phyloP scores from a whole-genome alignment of 176 grass and related monocot species.

The Eremochloa ophiuroides region DNA sequence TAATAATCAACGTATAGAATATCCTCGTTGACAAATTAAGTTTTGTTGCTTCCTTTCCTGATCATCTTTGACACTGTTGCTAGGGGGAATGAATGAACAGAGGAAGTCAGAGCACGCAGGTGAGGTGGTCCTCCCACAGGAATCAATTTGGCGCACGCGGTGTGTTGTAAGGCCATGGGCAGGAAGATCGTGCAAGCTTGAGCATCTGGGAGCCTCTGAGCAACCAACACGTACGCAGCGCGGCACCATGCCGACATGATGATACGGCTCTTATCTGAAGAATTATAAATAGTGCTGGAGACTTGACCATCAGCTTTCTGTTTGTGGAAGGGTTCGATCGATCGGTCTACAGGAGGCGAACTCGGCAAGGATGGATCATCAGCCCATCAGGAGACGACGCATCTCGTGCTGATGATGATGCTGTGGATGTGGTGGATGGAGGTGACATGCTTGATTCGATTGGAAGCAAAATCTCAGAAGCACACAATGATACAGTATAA shows the following conservation, averaged over 20 bases:
- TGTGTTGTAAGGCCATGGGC: background rate
- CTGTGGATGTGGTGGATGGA: background rate
- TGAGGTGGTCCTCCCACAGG: conserved; percentile 23
- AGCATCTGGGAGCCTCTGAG: conserved; percentile 4
- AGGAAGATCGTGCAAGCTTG: conserved; percentile 15
- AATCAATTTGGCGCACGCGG: conserved; percentile 1
- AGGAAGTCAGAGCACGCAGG: conserved; percentile 16
- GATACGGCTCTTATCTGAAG: conserved; percentile 37
- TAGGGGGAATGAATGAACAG: conserved; percentile 22
- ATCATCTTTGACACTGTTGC: conserved; percentile 24
- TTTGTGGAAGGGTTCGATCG: conserved; percentile 32
- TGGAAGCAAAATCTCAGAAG: background rate
- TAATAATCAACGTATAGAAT: conserved; percentile 4
- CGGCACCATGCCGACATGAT: background rate
- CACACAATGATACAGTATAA: background rate
- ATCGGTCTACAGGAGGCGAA: conserved; percentile 23
- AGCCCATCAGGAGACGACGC: background rate
- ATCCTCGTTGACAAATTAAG: background rate
- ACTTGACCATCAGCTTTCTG: conserved; percentile 11
- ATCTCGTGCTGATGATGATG: no score
- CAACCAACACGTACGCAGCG: background rate
- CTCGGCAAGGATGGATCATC: background rate
- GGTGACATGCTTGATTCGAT: background rate
- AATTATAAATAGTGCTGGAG: conserved; percentile 17
- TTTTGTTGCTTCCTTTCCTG: background rate